These are phyloP conservation scores for Rhodamnia rubescens DNA, from an alignment of 345 rosid species.

Conservation along the genomic window DNA sequence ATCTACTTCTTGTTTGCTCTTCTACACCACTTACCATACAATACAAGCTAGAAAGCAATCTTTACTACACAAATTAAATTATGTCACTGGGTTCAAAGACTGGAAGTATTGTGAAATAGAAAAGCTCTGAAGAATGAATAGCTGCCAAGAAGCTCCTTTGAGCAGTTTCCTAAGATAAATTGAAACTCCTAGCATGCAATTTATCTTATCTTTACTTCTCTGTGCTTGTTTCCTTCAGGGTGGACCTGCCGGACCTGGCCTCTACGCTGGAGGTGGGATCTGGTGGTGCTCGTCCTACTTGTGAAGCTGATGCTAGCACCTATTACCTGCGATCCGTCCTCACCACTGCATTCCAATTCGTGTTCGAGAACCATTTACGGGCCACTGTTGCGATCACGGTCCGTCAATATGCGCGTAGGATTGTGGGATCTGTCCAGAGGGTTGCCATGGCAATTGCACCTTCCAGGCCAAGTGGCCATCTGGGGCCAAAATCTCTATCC, in stretches of 20 bases:
- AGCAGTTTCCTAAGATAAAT: neutral
- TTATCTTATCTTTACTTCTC: neutral
- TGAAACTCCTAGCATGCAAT: neutral
- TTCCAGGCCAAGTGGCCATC: conserved; percentile 28
- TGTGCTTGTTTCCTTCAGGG: conserved; percentile 24
- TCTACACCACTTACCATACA: neutral
- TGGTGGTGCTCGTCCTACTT: conserved; percentile 42
- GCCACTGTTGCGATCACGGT: conserved; percentile 95
- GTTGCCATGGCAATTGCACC: conserved; percentile 95
- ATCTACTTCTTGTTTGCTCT: neutral
- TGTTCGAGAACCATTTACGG: conserved; percentile 67
- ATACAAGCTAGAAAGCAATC: neutral
- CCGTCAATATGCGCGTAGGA: conserved; percentile 75
- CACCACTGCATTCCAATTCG: conserved; percentile 87
- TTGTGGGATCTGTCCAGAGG: conserved; percentile 92
- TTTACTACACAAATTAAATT: neutral
- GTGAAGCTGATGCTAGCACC: conserved; percentile 40
- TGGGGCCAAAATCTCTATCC: conserved; percentile 51
- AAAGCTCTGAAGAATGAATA: neutral
- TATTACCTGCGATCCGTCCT: conserved; percentile 71
- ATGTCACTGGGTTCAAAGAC: neutral
- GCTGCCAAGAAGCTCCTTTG: neutral
- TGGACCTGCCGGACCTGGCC: conserved; percentile 68
- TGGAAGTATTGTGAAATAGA: neutral
- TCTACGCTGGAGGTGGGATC: conserved; percentile 66